These are phyloP conservation scores for Yamadazyma phyllophila DNA, from an alignment of 805 yeast species.

Conservation along the genomic window DNA sequence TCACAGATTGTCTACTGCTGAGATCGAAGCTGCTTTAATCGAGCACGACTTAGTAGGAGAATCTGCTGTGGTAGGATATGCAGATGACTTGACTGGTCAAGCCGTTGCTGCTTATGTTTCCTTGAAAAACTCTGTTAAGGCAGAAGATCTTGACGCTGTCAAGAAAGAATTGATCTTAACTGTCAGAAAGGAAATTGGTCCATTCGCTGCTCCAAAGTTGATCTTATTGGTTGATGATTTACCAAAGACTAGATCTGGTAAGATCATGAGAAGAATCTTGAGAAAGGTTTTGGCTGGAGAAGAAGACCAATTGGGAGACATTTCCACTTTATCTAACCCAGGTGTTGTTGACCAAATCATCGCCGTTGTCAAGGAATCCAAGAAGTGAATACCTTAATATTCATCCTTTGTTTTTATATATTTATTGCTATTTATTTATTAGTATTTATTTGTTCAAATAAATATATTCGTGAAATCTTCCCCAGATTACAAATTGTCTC, in stretches of 20 bases:
- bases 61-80: constrained; percentile 94
- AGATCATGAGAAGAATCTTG: constrained; percentile 96
- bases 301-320: constrained; percentile 89
- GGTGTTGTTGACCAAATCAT: constrained; percentile 77
- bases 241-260: constrained; percentile 98
- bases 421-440: constrained; percentile 5
- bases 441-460: constrained; percentile 4
- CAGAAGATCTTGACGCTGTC: constrained; percentile 52
- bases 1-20: constrained; percentile 97
- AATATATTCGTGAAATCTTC: neutral
- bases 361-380: constrained; percentile 51
- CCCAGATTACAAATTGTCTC: constrained; percentile 1
- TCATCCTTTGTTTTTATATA: neutral
- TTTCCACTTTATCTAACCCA: constrained; percentile 86
- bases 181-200: constrained; percentile 90
- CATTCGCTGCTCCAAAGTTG: constrained; percentile 93
- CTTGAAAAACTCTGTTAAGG: constrained; percentile 51
- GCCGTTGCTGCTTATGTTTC: constrained; percentile 95
- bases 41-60: constrained; percentile 83
- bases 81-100: constrained; percentile 96
- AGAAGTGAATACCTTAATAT: constrained; percentile 11
- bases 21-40: constrained; percentile 88
- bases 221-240: constrained; percentile 82
- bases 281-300: constrained; percentile 92
- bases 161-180: constrained; percentile 78